Evolutionary conservation across 2,329 filamentous ascomycete genomes (phyloP), one percentile per base, ranked within the genome.

Genomic region (Dothiorella sarmentorum): DNA sequence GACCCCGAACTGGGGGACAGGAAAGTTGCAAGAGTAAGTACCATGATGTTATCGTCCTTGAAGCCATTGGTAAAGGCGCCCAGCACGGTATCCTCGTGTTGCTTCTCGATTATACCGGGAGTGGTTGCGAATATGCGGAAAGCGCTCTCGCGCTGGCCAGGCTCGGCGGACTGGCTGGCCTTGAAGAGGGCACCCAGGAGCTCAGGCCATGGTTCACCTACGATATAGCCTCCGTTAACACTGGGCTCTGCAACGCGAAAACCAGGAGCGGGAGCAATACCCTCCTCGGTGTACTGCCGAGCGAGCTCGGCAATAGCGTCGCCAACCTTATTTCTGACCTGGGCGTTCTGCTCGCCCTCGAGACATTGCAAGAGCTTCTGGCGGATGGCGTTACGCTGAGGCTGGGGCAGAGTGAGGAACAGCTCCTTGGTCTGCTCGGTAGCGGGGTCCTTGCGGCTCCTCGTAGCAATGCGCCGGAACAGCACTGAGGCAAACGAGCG

Each of bases 271-370:
- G 29, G 45, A 33, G 59, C 78, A 86, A 73, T 81, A 96, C 91
- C 87, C 69, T 89, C 91, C 68, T 97, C 94, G 43, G 90, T 89
- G 75, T 97, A 97, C 77, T 99, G 91, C 68, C 94, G 86, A 43
- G 93, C 94, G 61, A 99, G 82, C 76, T 99, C 94, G 22, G 94
- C 94, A 62, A 97, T 89, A n/a, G 93, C 91, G 76, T 99, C 94
- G 67, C 92, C 94, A 71, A 97, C 89, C 76, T 99, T 99, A 78
- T 96, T 94, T 68, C 94, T 84, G 45, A 96, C 89, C 37, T 84
- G 80, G 62, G 86, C 83, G 62, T 89, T 84, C 20, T 83, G 78
- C 76, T 97, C 94, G 62, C 79, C 80, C 60, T 85, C 85, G 56
- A 97, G 80, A 55, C 85, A 86, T 68, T 92, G 84, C 40, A 97